These are phyloP conservation scores for Austroboletus eburneus DNA, from an alignment of 768 basidiomycete species.

Conservation along the genomic window DNA sequence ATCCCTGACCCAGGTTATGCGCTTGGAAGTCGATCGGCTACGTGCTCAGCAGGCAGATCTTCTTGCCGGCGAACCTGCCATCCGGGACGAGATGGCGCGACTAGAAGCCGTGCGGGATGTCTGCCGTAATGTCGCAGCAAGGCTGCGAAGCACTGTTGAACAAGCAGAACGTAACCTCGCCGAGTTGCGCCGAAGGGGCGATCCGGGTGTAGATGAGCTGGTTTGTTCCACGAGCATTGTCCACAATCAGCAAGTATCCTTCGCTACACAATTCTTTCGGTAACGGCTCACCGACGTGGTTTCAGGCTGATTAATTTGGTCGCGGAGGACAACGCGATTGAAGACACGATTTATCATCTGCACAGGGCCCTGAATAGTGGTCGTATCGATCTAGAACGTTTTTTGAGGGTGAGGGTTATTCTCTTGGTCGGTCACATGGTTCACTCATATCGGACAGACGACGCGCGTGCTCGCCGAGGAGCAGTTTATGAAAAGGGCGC, in stretches of 20 bases:
- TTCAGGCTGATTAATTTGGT: slow-evolving; percentile 87
- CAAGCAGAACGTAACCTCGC: slow-evolving; percentile 69
- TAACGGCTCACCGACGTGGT: slow-evolving; percentile 14
- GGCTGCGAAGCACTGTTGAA: slow-evolving; percentile 58
- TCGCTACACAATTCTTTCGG: not conserved
- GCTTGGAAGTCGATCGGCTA: slow-evolving; percentile 67
- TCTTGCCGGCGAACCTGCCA: slow-evolving; percentile 85
- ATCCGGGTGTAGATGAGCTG: slow-evolving; percentile 94
- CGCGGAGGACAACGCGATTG: slow-evolving; percentile 99
- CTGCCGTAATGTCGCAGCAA: slow-evolving; percentile 71
- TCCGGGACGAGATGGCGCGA: slow-evolving; percentile 93
- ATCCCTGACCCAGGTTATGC: slow-evolving; percentile 61
- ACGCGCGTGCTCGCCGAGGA: slow-evolving; percentile 88
- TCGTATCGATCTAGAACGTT: slow-evolving; percentile 90
- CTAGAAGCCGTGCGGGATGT: slow-evolving; percentile 92
- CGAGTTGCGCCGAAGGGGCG: slow-evolving; percentile 78
- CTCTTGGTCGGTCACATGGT: slow-evolving; percentile 12
- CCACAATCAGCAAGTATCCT: slow-evolving; percentile 75
- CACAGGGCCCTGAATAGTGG: slow-evolving; percentile 89
- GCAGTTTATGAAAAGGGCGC: slow-evolving; percentile 94
- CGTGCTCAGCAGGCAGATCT: slow-evolving; percentile 82
- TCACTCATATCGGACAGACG: slow-evolving; percentile 43
- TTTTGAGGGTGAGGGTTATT: slow-evolving; percentile 68
- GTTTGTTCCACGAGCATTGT: slow-evolving; percentile 95
- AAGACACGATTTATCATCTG: slow-evolving; percentile 96